These are phyloP conservation scores for Vaccinium macrocarpon DNA, from an alignment of 148 eudicot species.

Conservation along the genomic window DNA sequence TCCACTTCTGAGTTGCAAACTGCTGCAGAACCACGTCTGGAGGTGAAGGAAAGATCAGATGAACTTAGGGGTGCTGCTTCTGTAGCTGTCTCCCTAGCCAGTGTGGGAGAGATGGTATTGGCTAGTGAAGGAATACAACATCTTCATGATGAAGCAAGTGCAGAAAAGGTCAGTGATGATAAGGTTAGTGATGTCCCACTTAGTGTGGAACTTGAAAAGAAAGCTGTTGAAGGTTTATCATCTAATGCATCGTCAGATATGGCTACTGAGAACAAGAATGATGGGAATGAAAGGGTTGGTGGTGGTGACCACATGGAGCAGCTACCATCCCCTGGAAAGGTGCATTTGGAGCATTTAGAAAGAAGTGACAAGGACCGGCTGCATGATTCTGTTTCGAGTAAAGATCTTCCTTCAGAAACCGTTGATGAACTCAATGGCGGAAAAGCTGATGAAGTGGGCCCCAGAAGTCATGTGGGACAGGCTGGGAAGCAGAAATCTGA, in stretches of 20 bases:
- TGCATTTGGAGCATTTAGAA: conserved; percentile 20
- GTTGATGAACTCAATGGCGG: conserved; percentile 20
- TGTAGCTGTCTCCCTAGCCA: conserved; percentile 16
- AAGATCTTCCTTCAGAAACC: conserved; percentile 19
- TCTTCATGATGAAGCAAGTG: conserved; percentile 19
- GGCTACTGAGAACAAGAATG: conserved; percentile 17
- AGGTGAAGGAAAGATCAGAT: conserved; percentile 24
- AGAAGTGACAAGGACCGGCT: conserved; percentile 18
- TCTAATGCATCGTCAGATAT: conserved; percentile 16
- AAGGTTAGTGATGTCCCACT: conserved; percentile 19
- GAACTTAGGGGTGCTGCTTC: conserved; percentile 22
- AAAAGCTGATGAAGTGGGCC: conserved; percentile 20
- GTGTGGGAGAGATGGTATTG: conserved; percentile 19
- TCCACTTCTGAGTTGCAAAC: conserved; percentile 25
- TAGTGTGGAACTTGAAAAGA: conserved; percentile 23
- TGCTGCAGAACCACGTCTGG: conserved; percentile 22
- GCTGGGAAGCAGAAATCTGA: conserved; percentile 17
- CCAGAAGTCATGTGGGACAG: conserved; percentile 14
- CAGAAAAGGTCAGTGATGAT: conserved; percentile 19
- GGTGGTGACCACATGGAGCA: conserved; percentile 17
- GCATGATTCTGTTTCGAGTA: conserved; percentile 20
- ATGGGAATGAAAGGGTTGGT: conserved; percentile 10
- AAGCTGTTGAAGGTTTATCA: conserved; percentile 19
- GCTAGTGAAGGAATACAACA: conserved; percentile 29
- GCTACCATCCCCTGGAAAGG: conserved; percentile 19